Evolutionary conservation across 352 stramenopile genomes (phyloP), one percentile per base, ranked within the genome.

Genomic region (Globisporangium barbulae): DNA sequence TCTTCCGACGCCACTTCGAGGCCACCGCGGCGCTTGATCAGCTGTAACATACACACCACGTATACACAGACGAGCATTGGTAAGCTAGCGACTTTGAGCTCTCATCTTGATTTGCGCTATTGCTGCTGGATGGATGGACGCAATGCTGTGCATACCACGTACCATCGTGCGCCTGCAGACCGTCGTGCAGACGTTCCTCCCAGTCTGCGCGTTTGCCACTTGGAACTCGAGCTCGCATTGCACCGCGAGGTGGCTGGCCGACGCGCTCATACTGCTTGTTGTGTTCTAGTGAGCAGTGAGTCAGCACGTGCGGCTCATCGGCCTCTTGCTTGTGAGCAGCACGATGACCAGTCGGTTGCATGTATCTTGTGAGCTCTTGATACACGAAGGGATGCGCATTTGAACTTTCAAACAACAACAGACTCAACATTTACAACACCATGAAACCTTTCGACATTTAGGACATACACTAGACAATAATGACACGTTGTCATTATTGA

Each of bases 151-250:
- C 41, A 21, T 47, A 13, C 41, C 41, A 47, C 30, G 50, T 44
- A 83, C 74, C 65, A 70, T 69, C 13, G 75, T 72, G 53, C 64
- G 70, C 21, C 72, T 64, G 49, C 73, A 89, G 10, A 77, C 10
- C 25, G 58, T 71, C 48, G 81, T 76, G 62, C 64, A 60, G 6
- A 81, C 65, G 47, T 80, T 89, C 59, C 78, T 76, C 1, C 81
- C 79, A 1, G 74, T 79, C 22, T 66, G 63, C 39, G 76, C 78
- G 37, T 88, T 76, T 4, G 79, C 78, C 41, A 83, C 62, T 64
- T 91, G 81, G 70, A 84, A 71, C 70, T 91, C 79, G 41, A 89
- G 44, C 63, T 79, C 74, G 64, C 81, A 91, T 10, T 19, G 50
- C 35, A 63, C 48, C 6, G 47, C 9, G 17, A 33, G 21, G 21